These are phyloP conservation scores for Parafenestella ontariensis DNA, from an alignment of 2,329 filamentous ascomycete genomes.

Conservation along the genomic window DNA sequence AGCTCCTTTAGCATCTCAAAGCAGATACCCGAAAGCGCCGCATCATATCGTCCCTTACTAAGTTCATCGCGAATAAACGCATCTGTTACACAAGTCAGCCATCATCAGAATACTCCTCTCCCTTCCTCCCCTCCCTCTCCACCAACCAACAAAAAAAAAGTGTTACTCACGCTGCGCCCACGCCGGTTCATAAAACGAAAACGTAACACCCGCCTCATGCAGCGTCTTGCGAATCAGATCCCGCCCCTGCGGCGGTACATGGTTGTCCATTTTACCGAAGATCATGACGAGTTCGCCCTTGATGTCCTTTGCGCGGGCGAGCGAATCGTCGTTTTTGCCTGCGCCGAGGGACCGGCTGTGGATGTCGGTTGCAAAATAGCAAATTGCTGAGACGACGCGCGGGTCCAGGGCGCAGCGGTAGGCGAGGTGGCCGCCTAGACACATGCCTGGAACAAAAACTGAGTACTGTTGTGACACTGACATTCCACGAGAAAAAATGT, in stretches of 20 bases:
- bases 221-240: constrained; percentile 84
- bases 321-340: constrained; percentile 67
- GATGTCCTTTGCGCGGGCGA: constrained; percentile 69
- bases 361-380: constrained; percentile 93
- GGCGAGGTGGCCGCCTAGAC: constrained; percentile 88
- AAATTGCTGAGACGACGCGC: constrained; percentile 77
- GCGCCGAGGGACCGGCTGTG: constrained; percentile 79
- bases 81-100: constrained; percentile 62
- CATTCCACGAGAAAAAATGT: neutral
- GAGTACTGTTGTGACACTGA: neutral
- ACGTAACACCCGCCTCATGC: constrained; percentile 74
- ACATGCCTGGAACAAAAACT: constrained; percentile 65
- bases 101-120: neutral
- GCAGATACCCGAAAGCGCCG: constrained; percentile 83
- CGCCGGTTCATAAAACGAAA: constrained; percentile 88
- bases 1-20: constrained; percentile 90
- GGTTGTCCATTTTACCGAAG: constrained; percentile 89
- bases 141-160: too few species aligned
- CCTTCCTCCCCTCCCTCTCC: too few species aligned
- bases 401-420: constrained; percentile 76
- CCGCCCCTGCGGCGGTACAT: constrained; percentile 82
- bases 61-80: constrained; percentile 93
- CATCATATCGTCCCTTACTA: constrained; percentile 92
- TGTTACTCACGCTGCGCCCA: constrained; percentile 82
- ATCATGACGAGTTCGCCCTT: constrained; percentile 86